phyloP scores from a whole-genome alignment of 345 rosid genomes.

The Citrus cavaleriei region DNA sequence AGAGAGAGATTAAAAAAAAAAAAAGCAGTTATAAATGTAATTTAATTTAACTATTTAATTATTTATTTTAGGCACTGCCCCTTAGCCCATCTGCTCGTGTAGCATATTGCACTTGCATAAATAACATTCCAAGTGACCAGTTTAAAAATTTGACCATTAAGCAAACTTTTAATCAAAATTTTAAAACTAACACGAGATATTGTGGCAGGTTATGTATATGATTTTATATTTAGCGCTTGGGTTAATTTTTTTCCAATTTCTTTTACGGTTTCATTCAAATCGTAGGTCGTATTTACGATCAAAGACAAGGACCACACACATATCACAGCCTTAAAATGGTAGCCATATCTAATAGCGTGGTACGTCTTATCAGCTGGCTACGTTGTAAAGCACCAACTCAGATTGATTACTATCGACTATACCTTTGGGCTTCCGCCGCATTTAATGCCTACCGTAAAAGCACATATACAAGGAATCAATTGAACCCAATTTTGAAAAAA shows the following conservation, averaged over 20 bases:
- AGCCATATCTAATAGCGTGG: neutral
- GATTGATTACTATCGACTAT: too few relatives aligned
- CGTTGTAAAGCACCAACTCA: neutral
- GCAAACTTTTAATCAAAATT: neutral
- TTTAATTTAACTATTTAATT: too few relatives aligned
- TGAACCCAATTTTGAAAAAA: too few relatives aligned
- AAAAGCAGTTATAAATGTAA: too few relatives aligned
- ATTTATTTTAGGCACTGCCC: too few relatives aligned
- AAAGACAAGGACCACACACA: neutral
- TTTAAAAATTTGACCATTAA: neutral
- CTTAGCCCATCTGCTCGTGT: too few relatives aligned
- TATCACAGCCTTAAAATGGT: neutral
- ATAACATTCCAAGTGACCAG: neutral
- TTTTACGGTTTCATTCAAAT: neutral
- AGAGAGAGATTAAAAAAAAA: too few relatives aligned
- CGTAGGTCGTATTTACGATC: neutral
- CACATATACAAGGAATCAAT: too few relatives aligned
- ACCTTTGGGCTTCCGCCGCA: neutral
- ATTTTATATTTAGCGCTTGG: too few relatives aligned
- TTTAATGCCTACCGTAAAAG: neutral
- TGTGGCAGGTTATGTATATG: too few relatives aligned
- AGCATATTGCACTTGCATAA: neutral
- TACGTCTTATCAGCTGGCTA: too few relatives aligned
- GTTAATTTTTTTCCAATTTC: too few relatives aligned
- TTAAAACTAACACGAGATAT: neutral